A percentile compares a stretch with the other conserved stretches of the same genome.
These are phyloP conservation scores for Barnettozyma populi DNA, from an alignment of 805 yeast genomes.

Conservation along the genomic window DNA sequence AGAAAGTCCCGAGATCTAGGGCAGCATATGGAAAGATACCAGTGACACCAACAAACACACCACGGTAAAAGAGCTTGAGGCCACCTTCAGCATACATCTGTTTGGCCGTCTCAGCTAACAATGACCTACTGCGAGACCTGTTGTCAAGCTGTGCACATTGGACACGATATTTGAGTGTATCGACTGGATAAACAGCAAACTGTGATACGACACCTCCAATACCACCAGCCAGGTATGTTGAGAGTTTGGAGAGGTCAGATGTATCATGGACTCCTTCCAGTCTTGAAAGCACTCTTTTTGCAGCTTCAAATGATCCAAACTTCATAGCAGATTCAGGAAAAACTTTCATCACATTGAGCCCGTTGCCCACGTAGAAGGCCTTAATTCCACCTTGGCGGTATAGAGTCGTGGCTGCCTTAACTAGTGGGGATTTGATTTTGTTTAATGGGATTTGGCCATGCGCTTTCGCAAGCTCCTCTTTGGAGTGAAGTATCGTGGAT, in stretches of 20 bases:
- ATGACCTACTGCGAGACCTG: conserved; percentile 50
- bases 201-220: conserved; percentile 94
- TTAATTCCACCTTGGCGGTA: conserved; percentile 85
- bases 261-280: conserved; percentile 74
- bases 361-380: conserved; percentile 93
- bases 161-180: conserved; percentile 86
- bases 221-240: conserved; percentile 93
- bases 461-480: conserved; percentile 40
- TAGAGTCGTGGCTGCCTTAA: conserved; percentile 73
- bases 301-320: conserved; percentile 90
- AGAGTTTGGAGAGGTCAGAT: conserved; percentile 59
- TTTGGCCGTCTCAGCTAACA: conserved; percentile 62
- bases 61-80: conserved; percentile 71
- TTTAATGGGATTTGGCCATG: conserved; percentile 31
- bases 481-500: conserved; percentile 61
- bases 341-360: conserved; percentile 85
- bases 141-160: conserved; percentile 86
- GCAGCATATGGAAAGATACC: conserved; percentile 99
- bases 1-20: conserved; percentile 87
- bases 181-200: conserved; percentile 90
- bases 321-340: conserved; percentile 97
- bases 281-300: conserved; percentile 65
- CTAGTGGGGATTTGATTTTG: conserved; percentile 65
- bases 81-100: conserved; percentile 83
- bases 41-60: conserved; percentile 82